A percentile compares a stretch with the other conserved stretches of the same genome.
phyloP scores from a whole-genome alignment of 495 filamentous ascomycete species.

The Talaromyces nanjingensis region DNA sequence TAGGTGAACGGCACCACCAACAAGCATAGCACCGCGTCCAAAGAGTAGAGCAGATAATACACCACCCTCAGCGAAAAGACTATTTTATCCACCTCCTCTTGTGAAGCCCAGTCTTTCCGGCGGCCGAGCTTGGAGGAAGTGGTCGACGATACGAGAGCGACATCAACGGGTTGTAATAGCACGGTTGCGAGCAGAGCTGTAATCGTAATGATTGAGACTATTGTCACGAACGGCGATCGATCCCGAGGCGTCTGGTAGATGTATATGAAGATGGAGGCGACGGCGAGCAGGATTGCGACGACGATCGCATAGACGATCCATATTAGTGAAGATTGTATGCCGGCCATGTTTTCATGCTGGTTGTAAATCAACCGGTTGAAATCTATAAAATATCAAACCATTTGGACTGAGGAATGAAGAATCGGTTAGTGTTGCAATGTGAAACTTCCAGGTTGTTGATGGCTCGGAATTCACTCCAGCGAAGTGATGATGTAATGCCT shows the following conservation, averaged over 20 bases:
- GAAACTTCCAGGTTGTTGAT: background rate
- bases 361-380: background rate
- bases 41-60: constrained; percentile 86
- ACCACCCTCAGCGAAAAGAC: constrained; percentile 73
- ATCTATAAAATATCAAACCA: background rate
- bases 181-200: constrained; percentile 85
- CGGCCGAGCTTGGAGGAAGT: constrained; percentile 64
- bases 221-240: constrained; percentile 69
- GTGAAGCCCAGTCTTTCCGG: constrained; percentile 92
- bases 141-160: constrained; percentile 88
- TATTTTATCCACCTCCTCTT: constrained; percentile 67
- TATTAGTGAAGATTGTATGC: constrained; percentile 78
- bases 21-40: constrained; percentile 88
- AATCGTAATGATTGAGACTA: constrained; percentile 78
- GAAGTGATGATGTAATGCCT: background rate
- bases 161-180: constrained; percentile 87
- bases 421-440: background rate
- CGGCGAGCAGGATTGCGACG: constrained; percentile 58
- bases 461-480: background rate
- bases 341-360: constrained; percentile 42
- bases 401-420: background rate
- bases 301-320: constrained; percentile 88
- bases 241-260: constrained; percentile 84
- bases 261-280: constrained; percentile 76
- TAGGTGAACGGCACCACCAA: constrained; percentile 91